phyloP scores from a whole-genome alignment of 1,284 basidiomycete species.

The Marasmius sp. region DNA sequence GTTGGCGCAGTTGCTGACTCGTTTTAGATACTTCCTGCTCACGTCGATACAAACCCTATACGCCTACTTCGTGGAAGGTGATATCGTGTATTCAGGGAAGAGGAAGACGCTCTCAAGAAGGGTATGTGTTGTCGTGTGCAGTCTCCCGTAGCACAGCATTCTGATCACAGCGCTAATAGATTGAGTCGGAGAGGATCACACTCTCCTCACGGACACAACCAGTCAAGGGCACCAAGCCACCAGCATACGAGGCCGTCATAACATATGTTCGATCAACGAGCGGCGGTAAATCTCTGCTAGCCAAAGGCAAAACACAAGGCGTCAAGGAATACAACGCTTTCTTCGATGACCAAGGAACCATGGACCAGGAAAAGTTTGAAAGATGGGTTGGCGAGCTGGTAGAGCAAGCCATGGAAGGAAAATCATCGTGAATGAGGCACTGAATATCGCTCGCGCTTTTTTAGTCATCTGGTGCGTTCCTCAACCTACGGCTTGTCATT shows the following conservation, averaged over 20 bases:
- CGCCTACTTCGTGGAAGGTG: conserved; percentile 77
- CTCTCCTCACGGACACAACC: conserved; percentile 66
- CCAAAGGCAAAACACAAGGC: conserved; percentile 55
- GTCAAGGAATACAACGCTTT: conserved; percentile 61
- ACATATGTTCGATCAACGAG: conserved; percentile 73
- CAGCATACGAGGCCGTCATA: conserved; percentile 63
- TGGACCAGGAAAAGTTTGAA: conserved; percentile 72
- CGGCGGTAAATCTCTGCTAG: conserved; percentile 74
- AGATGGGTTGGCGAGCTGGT: conserved; percentile 72
- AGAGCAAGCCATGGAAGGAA: conserved; percentile 58
- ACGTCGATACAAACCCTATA: conserved; percentile 74
- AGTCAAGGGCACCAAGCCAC: conserved; percentile 41
- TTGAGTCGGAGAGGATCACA: conserved; percentile 80
- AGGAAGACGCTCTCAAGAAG: conserved; percentile 83
- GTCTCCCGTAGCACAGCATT: conserved; percentile 1
- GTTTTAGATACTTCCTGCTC: conserved; percentile 66
- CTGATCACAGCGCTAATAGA: conserved; percentile 40
- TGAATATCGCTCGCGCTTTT: not conserved
- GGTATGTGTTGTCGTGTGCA: conserved; percentile 39
- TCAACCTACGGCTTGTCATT: not conserved
- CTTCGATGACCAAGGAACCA: conserved; percentile 69
- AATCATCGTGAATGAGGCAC: conserved; percentile 25
- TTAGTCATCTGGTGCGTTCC: not conserved
- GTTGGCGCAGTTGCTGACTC: conserved; percentile 2
- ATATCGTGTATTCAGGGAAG: conserved; percentile 80